Evolutionary conservation across 371 early-diverging fungal species (phyloP), one percentile per base, ranked within the genome.

Genomic region (Parasitella parasitica): DNA sequence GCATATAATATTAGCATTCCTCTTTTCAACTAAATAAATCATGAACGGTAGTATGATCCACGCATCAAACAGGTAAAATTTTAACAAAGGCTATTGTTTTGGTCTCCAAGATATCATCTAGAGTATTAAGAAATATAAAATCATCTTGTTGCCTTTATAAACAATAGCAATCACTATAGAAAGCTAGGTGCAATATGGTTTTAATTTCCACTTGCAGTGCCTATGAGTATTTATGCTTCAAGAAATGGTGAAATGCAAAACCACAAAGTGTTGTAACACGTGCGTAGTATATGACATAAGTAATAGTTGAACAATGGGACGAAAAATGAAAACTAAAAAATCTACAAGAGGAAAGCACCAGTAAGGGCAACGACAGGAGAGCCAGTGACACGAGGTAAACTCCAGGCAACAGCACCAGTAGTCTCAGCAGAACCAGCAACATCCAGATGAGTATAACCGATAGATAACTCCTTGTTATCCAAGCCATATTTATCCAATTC

Each of bases 401-500:
- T 87, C 73, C 90, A 85, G 1, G 89, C 91, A 22, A 73, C 77
- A 34, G 81, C 82, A 22, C 72, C 63, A 22, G 72, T 59, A 34
- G 84, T 83, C 66, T 94, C 94, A 8, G 92, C 91, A 34, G 84
- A 86, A 30, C 92, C 94, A 38, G 95, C 94, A 65, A 94, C 83
- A 67, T 95, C 95, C 15, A 94, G 68, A 68, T 95, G 95, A 27
- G 92, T 90, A 73, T 90, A 95, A 36, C 89, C 86, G 48, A 95
- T 83, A 28, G 86, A 89, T 3, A 80, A 53, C 15, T 80, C 70
- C 57, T 60, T 64, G 56, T 83, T 80, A 46, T 86, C 78, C 46
- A 90, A 70, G n/a, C 92, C 91, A 69, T 90, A 89, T 60, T 86
- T 66, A 60, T 86, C 81, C 32, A 95, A 63, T 4, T 95, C 94